A percentile compares a stretch with the other conserved stretches of the same genome.
phyloP scores from a whole-genome alignment of 768 basidiomycete genomes.

The Suillus lakei region DNA sequence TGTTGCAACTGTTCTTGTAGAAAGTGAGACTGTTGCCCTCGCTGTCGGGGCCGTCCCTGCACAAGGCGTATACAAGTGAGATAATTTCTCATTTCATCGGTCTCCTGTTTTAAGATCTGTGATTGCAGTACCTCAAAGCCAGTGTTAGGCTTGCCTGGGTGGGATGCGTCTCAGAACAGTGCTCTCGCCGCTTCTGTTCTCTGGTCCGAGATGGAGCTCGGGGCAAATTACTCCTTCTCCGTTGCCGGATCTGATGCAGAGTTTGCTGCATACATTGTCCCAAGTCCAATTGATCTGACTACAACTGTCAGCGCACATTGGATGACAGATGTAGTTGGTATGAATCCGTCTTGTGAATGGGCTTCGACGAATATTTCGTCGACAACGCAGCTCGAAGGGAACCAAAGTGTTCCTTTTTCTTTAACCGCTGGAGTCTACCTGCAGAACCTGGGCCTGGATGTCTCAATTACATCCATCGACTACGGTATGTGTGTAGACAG shows the following conservation, averaged over 20 bases:
- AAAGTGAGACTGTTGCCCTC: slow-evolving; percentile 27
- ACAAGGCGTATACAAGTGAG: slow-evolving; percentile 33
- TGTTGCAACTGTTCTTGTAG: slow-evolving; percentile 24
- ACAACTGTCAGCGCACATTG: slow-evolving; percentile 27
- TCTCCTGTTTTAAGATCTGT: background rate
- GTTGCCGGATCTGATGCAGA: slow-evolving; percentile 18
- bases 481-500: slow-evolving; percentile 13
- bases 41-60: slow-evolving; percentile 23
- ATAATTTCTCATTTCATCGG: background rate
- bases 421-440: slow-evolving; percentile 19
- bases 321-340: slow-evolving; percentile 31
- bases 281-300: slow-evolving; percentile 22
- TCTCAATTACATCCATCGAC: slow-evolving; percentile 7
- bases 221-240: slow-evolving; percentile 29
- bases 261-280: slow-evolving; percentile 23
- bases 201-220: slow-evolving; percentile 31
- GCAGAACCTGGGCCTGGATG: slow-evolving; percentile 21
- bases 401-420: slow-evolving; percentile 1
- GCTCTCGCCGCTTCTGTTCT: slow-evolving; percentile 22
- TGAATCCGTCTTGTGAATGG: slow-evolving; percentile 34
- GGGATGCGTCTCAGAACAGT: slow-evolving; percentile 14
- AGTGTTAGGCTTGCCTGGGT: background rate
- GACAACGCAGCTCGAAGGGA: slow-evolving; percentile 17
- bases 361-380: slow-evolving; percentile 29
- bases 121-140: slow-evolving; percentile 14